Evolutionary conservation across 2,329 filamentous ascomycete species (phyloP), one percentile per base, ranked within the genome.

Genomic region (Stagonosporopsis vannaccii): DNA sequence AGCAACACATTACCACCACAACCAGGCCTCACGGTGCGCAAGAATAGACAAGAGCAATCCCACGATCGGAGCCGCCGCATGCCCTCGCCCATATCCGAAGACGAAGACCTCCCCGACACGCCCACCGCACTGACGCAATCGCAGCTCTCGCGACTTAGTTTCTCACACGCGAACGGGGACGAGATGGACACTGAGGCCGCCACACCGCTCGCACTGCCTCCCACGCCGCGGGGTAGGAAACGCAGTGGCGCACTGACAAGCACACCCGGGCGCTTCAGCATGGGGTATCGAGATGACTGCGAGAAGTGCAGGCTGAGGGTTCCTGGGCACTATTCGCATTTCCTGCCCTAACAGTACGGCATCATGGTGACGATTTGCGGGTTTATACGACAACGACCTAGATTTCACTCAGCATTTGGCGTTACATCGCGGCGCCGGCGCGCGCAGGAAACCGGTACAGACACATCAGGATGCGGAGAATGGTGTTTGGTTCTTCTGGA

Each of bases 241-340:
- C 67, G 76, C 45, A 77, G 74, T 49, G 76, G 75, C 37, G 75
- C 75, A 15, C 60, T 77, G 39, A 73, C 69, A 7, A 70, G 70
- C 11, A 70, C 69, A 11, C 73, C 74, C 6, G 44, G 44, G 22
- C 69, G 77, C 35, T 77, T 81, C 53, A 77, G 76, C 58, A 81
- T 82, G 76, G 80, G 80, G 13, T 82, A 78, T 59, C 69, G 80
- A 25, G 75, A 80, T 11, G 80, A 82, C 58, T 82, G 80, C 61
- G 78, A 81, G 42, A 82, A 81, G 65, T 82, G 80, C 61, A 70
- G 73, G 50, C 68, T 74, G 58, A 68, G 75, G 50, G 77, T 82
- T n/a, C 80, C 80, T 1, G 80, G 80, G 0, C 80, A 82, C 55
- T 81, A 81, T 70, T 79, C 79, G 52, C 80, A 82, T 61, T 81